Evolutionary conservation across 73 alveolate genomes (phyloP).

Genomic region (Symbiodinium pilosum): DNA sequence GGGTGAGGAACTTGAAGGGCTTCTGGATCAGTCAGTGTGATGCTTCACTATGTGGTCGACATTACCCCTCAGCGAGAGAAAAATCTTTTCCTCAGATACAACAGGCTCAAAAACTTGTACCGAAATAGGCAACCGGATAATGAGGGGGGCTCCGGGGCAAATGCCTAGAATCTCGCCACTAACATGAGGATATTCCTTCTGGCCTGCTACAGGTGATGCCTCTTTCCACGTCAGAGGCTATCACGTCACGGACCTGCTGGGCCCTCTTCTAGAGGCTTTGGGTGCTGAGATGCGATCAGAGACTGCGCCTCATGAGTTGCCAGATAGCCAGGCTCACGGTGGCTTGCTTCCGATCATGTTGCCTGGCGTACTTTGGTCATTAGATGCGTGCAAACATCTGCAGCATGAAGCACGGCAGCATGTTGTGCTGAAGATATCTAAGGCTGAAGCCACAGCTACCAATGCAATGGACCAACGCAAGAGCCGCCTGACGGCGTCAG

Average conservation of each 20-base stretch:
- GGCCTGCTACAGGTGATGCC: neutral
- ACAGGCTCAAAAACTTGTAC: too few relatives aligned
- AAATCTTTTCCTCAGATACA: too few relatives aligned
- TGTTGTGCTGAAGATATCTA: neutral
- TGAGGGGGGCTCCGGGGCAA: too few relatives aligned
- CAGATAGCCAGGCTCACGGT: neutral
- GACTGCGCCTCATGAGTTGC: too few relatives aligned
- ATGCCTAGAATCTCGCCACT: too few relatives aligned
- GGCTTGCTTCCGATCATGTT: neutral
- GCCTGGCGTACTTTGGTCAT: neutral
- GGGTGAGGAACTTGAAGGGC: too few relatives aligned
- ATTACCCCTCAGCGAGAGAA: too few relatives aligned
- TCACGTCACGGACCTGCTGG: neutral
- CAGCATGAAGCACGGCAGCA: neutral
- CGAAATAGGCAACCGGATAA: too few relatives aligned
- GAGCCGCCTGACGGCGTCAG: neutral
- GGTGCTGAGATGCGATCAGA: too few relatives aligned
- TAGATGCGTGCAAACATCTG: neutral
- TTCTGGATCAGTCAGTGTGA: too few relatives aligned
- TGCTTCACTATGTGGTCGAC: too few relatives aligned
- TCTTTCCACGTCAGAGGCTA: neutral
- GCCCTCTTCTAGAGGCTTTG: neutral
- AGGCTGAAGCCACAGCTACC: conserved; percentile 15
- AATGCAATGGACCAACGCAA: conserved; percentile 18
- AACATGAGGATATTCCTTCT: too few relatives aligned